phyloP scores from a whole-genome alignment of 441 rosid species.

The Rhodomyrtus psidioides region DNA sequence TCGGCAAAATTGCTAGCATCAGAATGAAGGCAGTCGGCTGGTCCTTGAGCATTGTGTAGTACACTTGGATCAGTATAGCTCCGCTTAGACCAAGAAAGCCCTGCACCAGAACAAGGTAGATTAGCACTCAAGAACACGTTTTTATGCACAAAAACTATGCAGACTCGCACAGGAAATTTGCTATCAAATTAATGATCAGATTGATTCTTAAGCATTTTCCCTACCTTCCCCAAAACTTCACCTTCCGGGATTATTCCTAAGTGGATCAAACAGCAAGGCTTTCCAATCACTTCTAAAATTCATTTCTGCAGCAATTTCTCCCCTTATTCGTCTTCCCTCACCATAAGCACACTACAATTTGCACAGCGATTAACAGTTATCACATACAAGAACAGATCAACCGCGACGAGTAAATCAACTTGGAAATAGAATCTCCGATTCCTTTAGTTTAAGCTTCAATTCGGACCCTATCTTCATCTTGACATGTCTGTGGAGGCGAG shows the following conservation, averaged over 20 bases:
- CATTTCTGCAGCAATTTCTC: neutral
- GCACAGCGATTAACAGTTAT: neutral
- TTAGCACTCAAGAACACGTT: neutral
- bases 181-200: neutral
- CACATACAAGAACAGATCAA: neutral
- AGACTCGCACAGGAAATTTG: neutral
- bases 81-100: slow-evolving; percentile 70
- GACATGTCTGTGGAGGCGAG: neutral
- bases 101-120: slow-evolving; percentile 22
- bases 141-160: neutral
- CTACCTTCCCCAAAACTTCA: neutral
- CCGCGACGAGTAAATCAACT: neutral
- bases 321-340: neutral
- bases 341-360: neutral
- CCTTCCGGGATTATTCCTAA: neutral
- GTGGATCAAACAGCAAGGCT: neutral
- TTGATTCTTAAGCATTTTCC: neutral
- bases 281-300: neutral
- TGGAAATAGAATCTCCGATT: neutral
- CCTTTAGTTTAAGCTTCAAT: neutral
- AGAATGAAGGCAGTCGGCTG: slow-evolving; percentile 38
- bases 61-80: slow-evolving; percentile 46
- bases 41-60: slow-evolving; percentile 26
- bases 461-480: neutral
- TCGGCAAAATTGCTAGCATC: slow-evolving; percentile 39